phyloP scores from a whole-genome alignment of 345 rosid species.

The Salix dunnii region DNA sequence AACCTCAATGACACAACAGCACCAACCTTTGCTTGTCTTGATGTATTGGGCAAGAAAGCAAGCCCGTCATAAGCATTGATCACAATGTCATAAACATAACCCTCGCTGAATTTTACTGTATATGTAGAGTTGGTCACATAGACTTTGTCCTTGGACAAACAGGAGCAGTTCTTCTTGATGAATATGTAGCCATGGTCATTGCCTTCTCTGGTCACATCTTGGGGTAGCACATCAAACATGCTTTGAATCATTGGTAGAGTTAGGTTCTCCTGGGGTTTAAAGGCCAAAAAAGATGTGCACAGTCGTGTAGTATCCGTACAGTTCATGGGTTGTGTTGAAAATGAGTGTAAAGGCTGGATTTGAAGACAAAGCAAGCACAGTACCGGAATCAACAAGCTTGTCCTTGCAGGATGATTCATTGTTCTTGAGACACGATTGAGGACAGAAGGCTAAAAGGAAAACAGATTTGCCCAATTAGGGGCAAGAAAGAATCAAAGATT shows the following conservation, averaged over 20 bases:
- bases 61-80: constrained; percentile 73
- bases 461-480: too few species aligned
- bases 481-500: constrained; percentile 1
- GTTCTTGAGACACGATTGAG: neutral
- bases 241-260: constrained; percentile 64
- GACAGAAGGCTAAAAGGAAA: too few species aligned
- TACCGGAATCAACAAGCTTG: constrained; percentile 25
- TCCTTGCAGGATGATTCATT: constrained; percentile 35
- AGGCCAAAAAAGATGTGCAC: constrained; percentile 85
- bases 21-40: constrained; percentile 52
- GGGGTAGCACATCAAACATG: constrained; percentile 81
- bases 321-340: constrained; percentile 55
- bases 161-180: constrained; percentile 85
- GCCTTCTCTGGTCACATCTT: constrained; percentile 52
- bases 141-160: constrained; percentile 49
- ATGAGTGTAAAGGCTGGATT: constrained; percentile 26
- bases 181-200: constrained; percentile 50
- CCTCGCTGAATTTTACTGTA: constrained; percentile 60
- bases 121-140: constrained; percentile 74
- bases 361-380: constrained; percentile 20
- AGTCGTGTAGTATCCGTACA: constrained; percentile 79
- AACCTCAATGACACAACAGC: constrained; percentile 74
- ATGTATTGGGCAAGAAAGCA: constrained; percentile 50
- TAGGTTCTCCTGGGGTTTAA: constrained; percentile 58
- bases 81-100: constrained; percentile 56